Percentiles rank a stretch among this genome's conserved stretches.
phyloP scores from a whole-genome alignment of 2,329 filamentous ascomycete species.

The Chaetomiaceae sp. region DNA sequence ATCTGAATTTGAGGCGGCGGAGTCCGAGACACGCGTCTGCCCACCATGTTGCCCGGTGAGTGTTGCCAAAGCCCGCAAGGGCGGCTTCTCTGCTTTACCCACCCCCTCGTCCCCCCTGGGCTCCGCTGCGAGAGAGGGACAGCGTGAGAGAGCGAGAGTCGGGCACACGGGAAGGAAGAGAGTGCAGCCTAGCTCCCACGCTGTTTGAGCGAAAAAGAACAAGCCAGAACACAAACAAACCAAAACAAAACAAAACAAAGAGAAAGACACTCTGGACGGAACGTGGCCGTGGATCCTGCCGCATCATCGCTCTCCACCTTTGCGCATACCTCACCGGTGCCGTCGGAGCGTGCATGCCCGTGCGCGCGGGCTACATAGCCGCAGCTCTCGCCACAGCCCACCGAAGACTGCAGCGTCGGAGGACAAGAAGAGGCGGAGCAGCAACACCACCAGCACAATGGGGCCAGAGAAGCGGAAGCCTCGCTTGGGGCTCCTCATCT shows the following conservation, averaged over 20 bases:
- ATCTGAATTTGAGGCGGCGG: slow-evolving; percentile 12
- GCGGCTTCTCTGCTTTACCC: slow-evolving; percentile 32
- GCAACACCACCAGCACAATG: slow-evolving; percentile 1
- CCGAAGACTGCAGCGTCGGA: neutral
- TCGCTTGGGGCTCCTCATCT: slow-evolving; percentile 15
- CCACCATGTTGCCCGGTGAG: slow-evolving; percentile 43
- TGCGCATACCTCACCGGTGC: too few species aligned
- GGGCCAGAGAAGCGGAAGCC: slow-evolving; percentile 11
- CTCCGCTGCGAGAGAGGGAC: slow-evolving; percentile 5
- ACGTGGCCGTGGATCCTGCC: neutral
- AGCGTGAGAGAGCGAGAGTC: neutral
- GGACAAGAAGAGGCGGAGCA: neutral
- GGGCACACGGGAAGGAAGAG: neutral
- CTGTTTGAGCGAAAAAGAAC: too few species aligned
- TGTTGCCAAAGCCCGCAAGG: slow-evolving; percentile 30
- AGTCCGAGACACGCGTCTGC: slow-evolving; percentile 20
- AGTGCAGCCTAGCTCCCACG: too few species aligned
- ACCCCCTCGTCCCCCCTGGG: slow-evolving; percentile 18
- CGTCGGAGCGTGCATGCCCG: too few species aligned
- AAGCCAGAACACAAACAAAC: neutral
- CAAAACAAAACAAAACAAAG: neutral
- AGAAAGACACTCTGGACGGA: neutral
- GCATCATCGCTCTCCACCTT: neutral
- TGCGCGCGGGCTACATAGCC: neutral
- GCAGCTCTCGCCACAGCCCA: neutral